phyloP scores from a whole-genome alignment of 2,329 filamentous ascomycete genomes.

The Neophaeococcomyces aloes region DNA sequence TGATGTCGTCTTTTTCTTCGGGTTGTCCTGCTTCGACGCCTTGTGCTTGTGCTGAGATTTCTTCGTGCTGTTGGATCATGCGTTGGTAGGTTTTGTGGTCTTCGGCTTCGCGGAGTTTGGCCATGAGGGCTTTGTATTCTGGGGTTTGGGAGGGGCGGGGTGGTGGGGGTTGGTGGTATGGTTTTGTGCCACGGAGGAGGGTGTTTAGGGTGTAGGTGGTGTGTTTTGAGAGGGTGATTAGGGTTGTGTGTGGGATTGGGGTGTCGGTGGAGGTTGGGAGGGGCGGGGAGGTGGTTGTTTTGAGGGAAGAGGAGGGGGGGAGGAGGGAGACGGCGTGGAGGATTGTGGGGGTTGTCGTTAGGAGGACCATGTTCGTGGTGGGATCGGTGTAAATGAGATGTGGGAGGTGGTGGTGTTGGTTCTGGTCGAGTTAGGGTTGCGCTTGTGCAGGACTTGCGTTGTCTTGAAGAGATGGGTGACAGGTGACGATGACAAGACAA shows the following conservation, averaged over 20 bases:
- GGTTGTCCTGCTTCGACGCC: slow-evolving; percentile 28
- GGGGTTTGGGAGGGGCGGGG: slow-evolving; percentile 67
- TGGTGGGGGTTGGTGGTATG: slow-evolving; percentile 71
- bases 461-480: too few species aligned
- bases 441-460: too few species aligned
- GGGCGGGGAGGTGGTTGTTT: slow-evolving; percentile 22
- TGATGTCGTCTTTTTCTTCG: slow-evolving; percentile 28
- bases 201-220: slow-evolving; percentile 56
- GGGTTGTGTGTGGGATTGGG: slow-evolving; percentile 34
- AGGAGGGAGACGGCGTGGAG: slow-evolving; percentile 30
- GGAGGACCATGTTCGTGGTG: slow-evolving; percentile 30
- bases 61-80: slow-evolving; percentile 31
- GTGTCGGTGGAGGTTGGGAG: slow-evolving; percentile 22
- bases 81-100: slow-evolving; percentile 62
- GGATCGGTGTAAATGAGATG: background rate
- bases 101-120: slow-evolving; percentile 67
- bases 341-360: slow-evolving; percentile 32
- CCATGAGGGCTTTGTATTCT: slow-evolving; percentile 83
- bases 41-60: slow-evolving; percentile 23
- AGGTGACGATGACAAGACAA: too few species aligned
- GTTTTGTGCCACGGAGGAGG: slow-evolving; percentile 58
- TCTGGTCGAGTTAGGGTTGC: too few species aligned
- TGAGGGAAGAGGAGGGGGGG: background rate
- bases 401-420: background rate
- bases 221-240: slow-evolving; percentile 27